These are phyloP conservation scores for Isoetes engelmannii DNA, from an alignment of 83 land plant species.

Conservation along the genomic window DNA sequence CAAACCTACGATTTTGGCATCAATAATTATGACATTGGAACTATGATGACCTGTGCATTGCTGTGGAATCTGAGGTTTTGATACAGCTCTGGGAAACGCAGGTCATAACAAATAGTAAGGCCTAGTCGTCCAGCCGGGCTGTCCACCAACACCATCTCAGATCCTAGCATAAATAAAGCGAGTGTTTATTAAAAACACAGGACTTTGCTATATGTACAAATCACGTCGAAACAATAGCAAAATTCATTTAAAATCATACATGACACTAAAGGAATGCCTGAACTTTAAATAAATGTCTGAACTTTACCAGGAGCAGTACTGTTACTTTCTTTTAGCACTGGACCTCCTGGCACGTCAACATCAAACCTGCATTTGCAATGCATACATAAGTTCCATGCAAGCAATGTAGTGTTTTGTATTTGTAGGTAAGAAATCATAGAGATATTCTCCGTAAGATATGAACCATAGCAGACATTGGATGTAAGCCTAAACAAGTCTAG, in stretches of 20 bases:
- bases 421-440: no score
- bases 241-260: no score
- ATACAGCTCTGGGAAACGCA: slow-evolving; percentile 95
- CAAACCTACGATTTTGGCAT: background rate
- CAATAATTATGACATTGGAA: background rate
- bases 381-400: no score
- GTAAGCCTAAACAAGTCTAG: background rate
- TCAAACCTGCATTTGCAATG: slow-evolving; percentile 60
- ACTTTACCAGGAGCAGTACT: slow-evolving; percentile 66
- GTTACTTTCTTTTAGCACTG: slow-evolving; percentile 73
- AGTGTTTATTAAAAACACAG: background rate
- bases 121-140: slow-evolving; percentile 88
- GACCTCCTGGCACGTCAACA: slow-evolving; percentile 95
- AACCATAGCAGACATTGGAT: no score
- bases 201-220: no score
- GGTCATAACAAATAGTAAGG: slow-evolving; percentile 88
- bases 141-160: slow-evolving; percentile 57
- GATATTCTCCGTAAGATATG: no score
- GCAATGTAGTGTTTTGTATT: no score
- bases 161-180: slow-evolving; percentile 36
- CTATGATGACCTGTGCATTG: slow-evolving; percentile 53
- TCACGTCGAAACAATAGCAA: no score
- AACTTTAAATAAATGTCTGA: no score
- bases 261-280: no score
- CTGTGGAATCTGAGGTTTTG: slow-evolving; percentile 71